Evolutionary conservation across 257 asterid species (phyloP), one percentile per base, ranked within the genome.

Genomic region (Solanum chiquidenum): DNA sequence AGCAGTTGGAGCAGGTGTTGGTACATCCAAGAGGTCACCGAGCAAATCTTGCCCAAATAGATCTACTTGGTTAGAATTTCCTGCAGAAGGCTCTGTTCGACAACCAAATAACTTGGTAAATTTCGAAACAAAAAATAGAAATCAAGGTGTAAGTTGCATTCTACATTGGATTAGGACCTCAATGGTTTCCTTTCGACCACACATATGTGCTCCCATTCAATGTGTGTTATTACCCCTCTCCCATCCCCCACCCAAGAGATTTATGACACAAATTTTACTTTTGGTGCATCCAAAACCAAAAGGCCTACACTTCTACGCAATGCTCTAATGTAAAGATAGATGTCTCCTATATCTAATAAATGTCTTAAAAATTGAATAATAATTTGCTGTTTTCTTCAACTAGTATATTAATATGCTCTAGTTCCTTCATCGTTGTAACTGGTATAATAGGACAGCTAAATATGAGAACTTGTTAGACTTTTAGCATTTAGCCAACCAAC

Each of bases 11-110:
- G 87, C 90, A 49, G 95, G 88, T 52, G 85, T 83, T 68, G 98
- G 94, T 38, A 71, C 97, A 90, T 94, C 98, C 93, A 96, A 89
- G 87, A 94, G 94, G 88, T 92, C 98, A 88, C 94, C 92, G 66
- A 92, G 88, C 89, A 95, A 93, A 92, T 92, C 92, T 92, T 91
- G 91, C 88, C 92, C 98, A 91, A 96, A 93, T 74, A 93, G 95
- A 91, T 96, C 96, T 91, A 93, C 94, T 94, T 95, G 97, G 87
- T 89, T 93, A 64, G 91, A 60, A 87, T 90, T 92, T 90, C 93
- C 96, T 68, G 92, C 84, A 91, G 96, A 89, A 76, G 94, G 91
- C 91, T 92, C 98, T 95, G 95, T 73, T 85, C 84, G 90, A 87
- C 84, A 87, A 44, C 84, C 52, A 49, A 88, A 44, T 42, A 60